Evolutionary conservation across 495 filamentous ascomycete genomes (phyloP), one percentile per base, ranked within the genome.

Genomic region (Hyaloscypha finlandica): DNA sequence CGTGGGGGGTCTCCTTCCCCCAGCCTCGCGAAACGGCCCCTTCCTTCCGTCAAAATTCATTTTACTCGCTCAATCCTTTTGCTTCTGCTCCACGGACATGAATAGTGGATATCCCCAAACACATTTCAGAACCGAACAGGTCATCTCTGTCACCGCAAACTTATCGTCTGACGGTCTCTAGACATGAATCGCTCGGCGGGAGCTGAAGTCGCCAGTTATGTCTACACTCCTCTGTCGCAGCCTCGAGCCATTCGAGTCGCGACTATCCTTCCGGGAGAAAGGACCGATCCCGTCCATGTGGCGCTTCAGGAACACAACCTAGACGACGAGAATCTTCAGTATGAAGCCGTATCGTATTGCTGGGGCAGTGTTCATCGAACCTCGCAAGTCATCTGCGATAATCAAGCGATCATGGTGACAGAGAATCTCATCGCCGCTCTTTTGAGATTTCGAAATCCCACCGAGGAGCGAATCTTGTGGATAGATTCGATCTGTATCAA

Each of bases 401-500:
- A 19, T 19, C 9, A 12, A 48, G 42, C 42, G 9, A 48, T 48
- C 42, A 48, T 48, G 42, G 42, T 48, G 16, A 48, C 54, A 58
- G 39, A 11, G 53, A n/a, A 58, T 65, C 63, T 33, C 12, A 16
- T 11, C 6, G 35, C 30, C 6, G 56, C 30, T 25, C 56, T 30
- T 33, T 19, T 33, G 30, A 32, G 30, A 33, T 59, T n/a, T 35
- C 35, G 30, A 11, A 16, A 59, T 29, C 19, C 16, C 14, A 59
- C 56, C 22, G 14, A 35, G 9, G 6, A 35, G 5, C n/a, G 30
- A 33, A 8, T 59, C 6, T n/a, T 59, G 22, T 59, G 56, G 56
- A 59, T 35, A 19, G 56, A 59, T 19, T n/a, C 30, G 6, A 59
- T 59, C 29, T 59, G 56, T 59, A 33, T 59, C 9, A 20, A 59